Evolutionary conservation across 495 filamentous ascomycete species (phyloP).

Genomic region (Cercophora sp.): DNA sequence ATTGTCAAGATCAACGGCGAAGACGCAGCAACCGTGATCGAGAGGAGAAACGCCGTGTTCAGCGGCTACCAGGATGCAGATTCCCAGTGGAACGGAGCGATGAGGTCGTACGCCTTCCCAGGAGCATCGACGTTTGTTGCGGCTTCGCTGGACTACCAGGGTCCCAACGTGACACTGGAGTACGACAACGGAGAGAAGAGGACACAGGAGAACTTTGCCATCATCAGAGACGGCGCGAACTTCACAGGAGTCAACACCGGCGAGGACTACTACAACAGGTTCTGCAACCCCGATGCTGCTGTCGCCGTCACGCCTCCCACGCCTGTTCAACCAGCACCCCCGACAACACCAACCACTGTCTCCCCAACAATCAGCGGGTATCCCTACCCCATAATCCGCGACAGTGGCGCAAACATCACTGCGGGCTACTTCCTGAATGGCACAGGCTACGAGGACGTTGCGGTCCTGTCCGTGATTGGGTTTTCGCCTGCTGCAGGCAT

Average conservation of each 20-base stretch:
- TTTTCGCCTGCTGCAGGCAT: conserved; percentile 20
- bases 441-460: conserved; percentile 38
- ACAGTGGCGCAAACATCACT: conserved; percentile 20
- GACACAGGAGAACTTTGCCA: conserved; percentile 19
- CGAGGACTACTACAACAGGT: conserved; percentile 25
- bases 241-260: conserved; percentile 21
- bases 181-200: conserved; percentile 21
- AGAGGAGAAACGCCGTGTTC: conserved; percentile 18
- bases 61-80: conserved; percentile 29
- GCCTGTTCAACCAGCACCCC: background rate
- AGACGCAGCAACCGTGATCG: conserved; percentile 23
- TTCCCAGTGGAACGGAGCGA: conserved; percentile 29
- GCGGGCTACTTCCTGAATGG: conserved; percentile 38
- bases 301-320: background rate
- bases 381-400: conserved; percentile 20
- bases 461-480: conserved; percentile 26
- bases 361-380: conserved; percentile 18
- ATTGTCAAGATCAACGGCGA: conserved; percentile 31
- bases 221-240: conserved; percentile 15
- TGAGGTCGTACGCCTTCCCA: conserved; percentile 16
- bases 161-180: conserved; percentile 21
- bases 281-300: conserved; percentile 23
- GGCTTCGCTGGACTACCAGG: conserved; percentile 13
- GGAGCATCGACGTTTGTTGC: conserved; percentile 13
- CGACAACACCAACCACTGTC: background rate